Base-by-base conservation (phyloP, 768 basidiomycete genomes). In the Boletus vinaceobasis region DNA sequence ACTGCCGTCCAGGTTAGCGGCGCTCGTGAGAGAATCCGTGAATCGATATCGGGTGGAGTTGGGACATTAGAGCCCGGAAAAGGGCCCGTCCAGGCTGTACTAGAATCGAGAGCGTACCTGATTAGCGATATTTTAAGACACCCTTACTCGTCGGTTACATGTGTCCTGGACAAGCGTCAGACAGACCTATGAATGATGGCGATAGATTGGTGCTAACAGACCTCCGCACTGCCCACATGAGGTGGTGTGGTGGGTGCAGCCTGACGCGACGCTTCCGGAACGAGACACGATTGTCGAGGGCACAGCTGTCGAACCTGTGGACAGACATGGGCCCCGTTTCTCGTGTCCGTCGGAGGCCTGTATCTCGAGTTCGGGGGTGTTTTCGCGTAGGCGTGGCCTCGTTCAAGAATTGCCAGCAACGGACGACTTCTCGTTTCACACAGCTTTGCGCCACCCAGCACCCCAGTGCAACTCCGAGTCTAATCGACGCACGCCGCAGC, bases 11-110 rank as follows among this genome's bases (percentile, higher is more conserved):
- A 32, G 1, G 52, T 17, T n/a, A n/a, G 49, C 17, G 45, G 49
- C 23, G n/a, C 37, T 43, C 60, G 66, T 65, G 66, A 66, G 63
- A 65, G 61, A 51, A 68, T 68, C 63, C 55, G 63, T 56, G 52
- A 53, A 60, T 50, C 50, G 44, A 53, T 48, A 43, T 19, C 33
- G 54, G 60, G 45, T 36, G 43, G 17, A 6, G 21, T 59, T 62
- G 42, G 31, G 48, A 23, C 23, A 23, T 23, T 23, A 23, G 23
- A 55, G 45, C 21, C 50, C 42, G 23, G 46, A 61, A 60, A 50
- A 48, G 59, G 37, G 37, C 2, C 49, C 35, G n/a, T 23, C 50
- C n/a, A 39, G 48, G 53, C 39, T 23, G 23, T 23, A 23, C 23
- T n/a, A n/a, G 23, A 23, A 23, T 2, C 23, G 23, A 23, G 23